Evolutionary conservation across 2,329 filamentous ascomycete genomes (phyloP), one percentile per base, ranked within the genome.

Genomic region (Curvularia hawaiiensis): DNA sequence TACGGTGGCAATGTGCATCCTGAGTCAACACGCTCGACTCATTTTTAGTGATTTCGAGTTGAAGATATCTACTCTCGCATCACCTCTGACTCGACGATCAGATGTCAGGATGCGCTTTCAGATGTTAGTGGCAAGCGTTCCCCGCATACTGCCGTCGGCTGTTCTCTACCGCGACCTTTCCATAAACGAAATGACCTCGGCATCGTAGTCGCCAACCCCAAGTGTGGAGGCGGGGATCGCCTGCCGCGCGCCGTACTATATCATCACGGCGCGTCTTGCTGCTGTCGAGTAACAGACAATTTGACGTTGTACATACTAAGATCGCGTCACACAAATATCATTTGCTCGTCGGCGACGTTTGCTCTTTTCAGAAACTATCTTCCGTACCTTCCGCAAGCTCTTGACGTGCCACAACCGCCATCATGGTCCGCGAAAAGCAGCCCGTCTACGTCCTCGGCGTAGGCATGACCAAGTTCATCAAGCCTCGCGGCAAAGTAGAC

Each of bases 401-500:
- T 43, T 51, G 18, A 38, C 49, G 49, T 50, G 16, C 31, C 49
- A 47, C 60, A 58, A 54, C 47, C 62, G 61, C 60, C 71, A 81
- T 50, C 60, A 85, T 85, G 83, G 79, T 77, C 63, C 80, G 65
- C 54, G 64, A 81, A 66, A 83, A 83, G 65, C 79, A 81, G 62
- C 83, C 84, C 67, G 83, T 84, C 83, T 98, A 98, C 83, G 91
- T 98, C 74, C 87, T 98, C 60, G 94, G 94, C 82, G 95, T 98
- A 68, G 94, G 94, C 81, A 95, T 98, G 91, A 98, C 94, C 80
- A 96, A 96, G 80, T 98, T 98, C 85, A 94, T 97, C 85, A 97
- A 97, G 83, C 93, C 93, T 41, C 87, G 93, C 55, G 91, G 92
- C 75, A 94, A 94, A 76, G 90, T 96, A 64, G 92, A 97, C 80